Percentiles rank a stretch among this genome's conserved stretches.
These are phyloP conservation scores for Mortierella sp. DNA, from an alignment of 371 early-diverging fungal genomes.

Conservation along the genomic window DNA sequence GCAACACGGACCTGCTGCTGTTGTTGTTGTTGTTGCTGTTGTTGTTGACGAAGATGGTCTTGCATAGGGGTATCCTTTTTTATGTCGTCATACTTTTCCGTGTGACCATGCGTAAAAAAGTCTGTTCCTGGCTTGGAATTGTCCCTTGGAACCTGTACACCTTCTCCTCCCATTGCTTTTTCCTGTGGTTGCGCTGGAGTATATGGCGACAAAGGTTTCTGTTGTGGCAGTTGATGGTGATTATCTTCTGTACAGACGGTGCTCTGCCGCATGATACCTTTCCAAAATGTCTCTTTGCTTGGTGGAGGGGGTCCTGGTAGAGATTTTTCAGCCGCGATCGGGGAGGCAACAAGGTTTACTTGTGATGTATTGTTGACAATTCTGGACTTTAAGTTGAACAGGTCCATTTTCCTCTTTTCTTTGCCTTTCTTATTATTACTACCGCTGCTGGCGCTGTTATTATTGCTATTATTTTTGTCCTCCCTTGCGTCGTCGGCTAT, in stretches of 20 bases:
- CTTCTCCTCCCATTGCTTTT: neutral
- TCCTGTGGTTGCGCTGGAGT: neutral
- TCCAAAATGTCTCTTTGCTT: constrained; percentile 42
- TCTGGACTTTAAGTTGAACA: constrained; percentile 38
- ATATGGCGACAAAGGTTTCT: neutral
- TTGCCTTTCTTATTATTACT: constrained; percentile 11
- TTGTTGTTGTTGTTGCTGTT: constrained; percentile 4
- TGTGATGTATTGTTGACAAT: constrained; percentile 14
- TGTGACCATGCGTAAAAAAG: constrained; percentile 14
- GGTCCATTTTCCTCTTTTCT: constrained; percentile 34
- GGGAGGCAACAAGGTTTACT: constrained; percentile 8
- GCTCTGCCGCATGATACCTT: constrained; percentile 15
- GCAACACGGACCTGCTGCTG: constrained; percentile 5
- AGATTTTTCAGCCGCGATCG: neutral
- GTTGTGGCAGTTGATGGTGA: neutral
- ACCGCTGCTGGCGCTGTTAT: neutral
- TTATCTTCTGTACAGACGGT: constrained; percentile 24
- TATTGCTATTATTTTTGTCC: constrained; percentile 2
- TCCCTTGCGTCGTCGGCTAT: neutral
- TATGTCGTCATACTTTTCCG: constrained; percentile 14
- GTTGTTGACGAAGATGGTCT: neutral
- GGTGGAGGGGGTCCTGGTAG: constrained; percentile 30
- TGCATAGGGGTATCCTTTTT: constrained; percentile 8
- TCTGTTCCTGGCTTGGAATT: constrained; percentile 13
- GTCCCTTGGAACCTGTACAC: neutral